phyloP scores from a whole-genome alignment of 768 basidiomycete genomes.

The Russula vinacea region DNA sequence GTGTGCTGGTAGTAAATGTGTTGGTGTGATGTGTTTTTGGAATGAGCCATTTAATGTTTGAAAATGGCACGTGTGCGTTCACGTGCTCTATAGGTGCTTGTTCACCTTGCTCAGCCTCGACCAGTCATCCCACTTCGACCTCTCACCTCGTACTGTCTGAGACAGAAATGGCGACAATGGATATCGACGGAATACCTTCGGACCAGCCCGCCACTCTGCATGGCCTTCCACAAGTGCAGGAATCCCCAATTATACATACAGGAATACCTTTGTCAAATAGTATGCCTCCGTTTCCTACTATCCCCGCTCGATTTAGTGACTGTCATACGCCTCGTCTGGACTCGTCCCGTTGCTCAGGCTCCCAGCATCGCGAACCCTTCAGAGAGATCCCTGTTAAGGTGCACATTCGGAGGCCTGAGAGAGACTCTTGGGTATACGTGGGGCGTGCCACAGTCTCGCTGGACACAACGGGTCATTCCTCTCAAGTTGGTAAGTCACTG shows the following conservation, averaged over 20 bases:
- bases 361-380: conserved; percentile 51
- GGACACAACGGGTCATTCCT: conserved; percentile 70
- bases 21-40: background rate
- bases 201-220: conserved; percentile 13
- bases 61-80: conserved; percentile 12
- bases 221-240: conserved; percentile 14
- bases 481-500: conserved; percentile 65
- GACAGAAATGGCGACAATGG: conserved; percentile 27
- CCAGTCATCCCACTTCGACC: conserved; percentile 1
- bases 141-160: background rate
- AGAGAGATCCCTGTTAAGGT: conserved; percentile 82
- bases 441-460: conserved; percentile 75
- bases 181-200: conserved; percentile 19
- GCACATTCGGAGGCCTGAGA: conserved; percentile 74
- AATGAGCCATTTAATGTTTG: background rate
- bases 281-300: conserved; percentile 4
- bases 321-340: conserved; percentile 6
- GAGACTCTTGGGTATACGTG: conserved; percentile 77
- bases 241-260: conserved; percentile 4
- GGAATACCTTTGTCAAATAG: conserved; percentile 14
- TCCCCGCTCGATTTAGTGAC: background rate
- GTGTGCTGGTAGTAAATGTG: conserved; percentile 5
- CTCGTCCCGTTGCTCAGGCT: background rate
- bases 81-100: conserved; percentile 5
- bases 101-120: background rate